phyloP scores from a whole-genome alignment of 2,329 filamentous ascomycete genomes.

The Verticillium klebahnii region DNA sequence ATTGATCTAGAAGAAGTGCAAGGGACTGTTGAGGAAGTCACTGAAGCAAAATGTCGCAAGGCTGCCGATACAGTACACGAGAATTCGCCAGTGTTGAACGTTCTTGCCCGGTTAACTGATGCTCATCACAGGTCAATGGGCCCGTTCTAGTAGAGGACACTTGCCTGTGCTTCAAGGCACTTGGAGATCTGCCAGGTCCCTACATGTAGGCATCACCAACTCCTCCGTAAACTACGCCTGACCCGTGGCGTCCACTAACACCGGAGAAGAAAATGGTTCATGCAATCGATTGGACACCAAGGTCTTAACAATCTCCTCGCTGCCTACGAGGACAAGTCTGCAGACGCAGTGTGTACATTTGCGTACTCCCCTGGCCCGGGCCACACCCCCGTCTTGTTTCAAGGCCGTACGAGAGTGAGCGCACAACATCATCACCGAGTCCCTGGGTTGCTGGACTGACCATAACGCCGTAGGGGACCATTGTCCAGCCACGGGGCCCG shows the following conservation, averaged over 20 bases:
- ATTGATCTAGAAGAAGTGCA: constrained; percentile 88
- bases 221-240: background rate
- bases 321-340: constrained; percentile 85
- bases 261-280: constrained; percentile 82
- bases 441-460: background rate
- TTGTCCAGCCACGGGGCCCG: constrained; percentile 80
- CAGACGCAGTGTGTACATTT: constrained; percentile 93
- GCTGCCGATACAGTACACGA: constrained; percentile 69
- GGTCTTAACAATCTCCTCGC: constrained; percentile 87
- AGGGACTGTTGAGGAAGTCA: constrained; percentile 88
- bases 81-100: background rate
- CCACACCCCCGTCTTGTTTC: constrained; percentile 79
- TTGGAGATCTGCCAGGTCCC: constrained; percentile 86
- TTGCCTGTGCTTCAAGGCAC: constrained; percentile 84
- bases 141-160: constrained; percentile 96
- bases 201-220: constrained; percentile 69
- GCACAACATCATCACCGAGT: background rate
- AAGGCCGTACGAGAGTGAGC: constrained; percentile 76
- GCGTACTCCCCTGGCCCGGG: constrained; percentile 85
- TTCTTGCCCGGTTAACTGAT: background rate
- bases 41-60: constrained; percentile 76
- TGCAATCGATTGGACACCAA: constrained; percentile 73
- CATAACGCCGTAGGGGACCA: constrained; percentile 52
- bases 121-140: constrained; percentile 59
- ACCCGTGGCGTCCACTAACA: background rate